A percentile compares a stretch with the other conserved stretches of the same genome.
phyloP scores from a whole-genome alignment of 2,329 filamentous ascomycete genomes.

The Lasiodiplodia citricola region DNA sequence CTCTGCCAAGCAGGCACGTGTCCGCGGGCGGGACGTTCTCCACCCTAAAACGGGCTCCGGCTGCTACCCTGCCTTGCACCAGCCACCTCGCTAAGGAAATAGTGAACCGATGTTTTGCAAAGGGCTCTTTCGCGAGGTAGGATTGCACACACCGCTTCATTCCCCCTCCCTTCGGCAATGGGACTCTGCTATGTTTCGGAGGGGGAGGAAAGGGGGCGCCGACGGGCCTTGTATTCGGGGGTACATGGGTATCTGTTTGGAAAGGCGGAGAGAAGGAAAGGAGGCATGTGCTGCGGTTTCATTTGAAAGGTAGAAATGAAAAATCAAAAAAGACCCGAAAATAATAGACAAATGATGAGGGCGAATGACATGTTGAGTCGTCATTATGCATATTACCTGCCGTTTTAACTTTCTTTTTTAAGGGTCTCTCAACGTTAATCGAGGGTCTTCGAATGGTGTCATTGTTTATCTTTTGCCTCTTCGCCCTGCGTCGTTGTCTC shows the following conservation, averaged over 20 bases:
- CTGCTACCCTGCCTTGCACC: background rate
- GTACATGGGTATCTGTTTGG: background rate
- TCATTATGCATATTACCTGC: slow-evolving; percentile 5
- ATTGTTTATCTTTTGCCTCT: background rate
- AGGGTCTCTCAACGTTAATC: background rate
- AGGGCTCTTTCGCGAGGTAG: background rate
- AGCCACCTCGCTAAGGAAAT: background rate
- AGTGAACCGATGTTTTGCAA: background rate
- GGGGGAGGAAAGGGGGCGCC: background rate
- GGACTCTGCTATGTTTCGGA: background rate
- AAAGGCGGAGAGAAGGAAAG: background rate
- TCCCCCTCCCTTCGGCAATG: background rate
- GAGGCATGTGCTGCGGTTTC: background rate
- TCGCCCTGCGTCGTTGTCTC: slow-evolving; percentile 11
- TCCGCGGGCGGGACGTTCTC: background rate
- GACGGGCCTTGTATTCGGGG: background rate
- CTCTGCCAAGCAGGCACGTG: background rate
- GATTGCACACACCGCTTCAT: background rate
- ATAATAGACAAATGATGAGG: background rate
- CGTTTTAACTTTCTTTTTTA: background rate
- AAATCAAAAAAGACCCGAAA: background rate
- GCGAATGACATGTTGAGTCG: background rate
- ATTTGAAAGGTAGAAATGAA: background rate
- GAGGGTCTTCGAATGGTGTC: slow-evolving; percentile 8
- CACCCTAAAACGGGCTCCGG: background rate